A percentile compares a stretch with the other conserved stretches of the same genome.
phyloP scores from a whole-genome alignment of 345 rosid species.

The Lepidium aucheri region DNA sequence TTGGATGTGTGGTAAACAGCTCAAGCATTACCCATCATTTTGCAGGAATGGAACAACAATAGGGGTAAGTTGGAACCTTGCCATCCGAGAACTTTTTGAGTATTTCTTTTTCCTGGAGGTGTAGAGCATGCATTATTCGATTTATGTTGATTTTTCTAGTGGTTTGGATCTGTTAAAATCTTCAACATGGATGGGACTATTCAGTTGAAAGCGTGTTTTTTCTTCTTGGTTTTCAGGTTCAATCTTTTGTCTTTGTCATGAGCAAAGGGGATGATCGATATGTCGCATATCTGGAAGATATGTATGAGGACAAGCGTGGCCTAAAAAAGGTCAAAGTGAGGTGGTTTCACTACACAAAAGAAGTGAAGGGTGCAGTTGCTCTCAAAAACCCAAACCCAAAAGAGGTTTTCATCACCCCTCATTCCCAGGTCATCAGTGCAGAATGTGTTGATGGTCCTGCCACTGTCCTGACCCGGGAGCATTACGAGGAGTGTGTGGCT shows the following conservation, averaged over 20 bases:
- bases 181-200: background rate
- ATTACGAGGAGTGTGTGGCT: slow-evolving; percentile 59
- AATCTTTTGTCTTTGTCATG: slow-evolving; percentile 94
- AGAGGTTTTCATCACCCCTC: slow-evolving; percentile 90
- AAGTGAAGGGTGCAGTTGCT: slow-evolving; percentile 72
- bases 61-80: slow-evolving; percentile 44
- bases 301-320: slow-evolving; percentile 96
- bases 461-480: slow-evolving; percentile 67
- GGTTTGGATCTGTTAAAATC: slow-evolving; percentile 3
- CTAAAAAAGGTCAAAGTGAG: slow-evolving; percentile 88
- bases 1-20: slow-evolving; percentile 91
- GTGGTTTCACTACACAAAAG: slow-evolving; percentile 92
- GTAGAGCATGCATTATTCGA: background rate
- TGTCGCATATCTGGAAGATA: slow-evolving; percentile 92
- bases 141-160: background rate
- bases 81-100: background rate
- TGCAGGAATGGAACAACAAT: slow-evolving; percentile 73
- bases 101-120: background rate
- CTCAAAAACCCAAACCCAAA: slow-evolving; percentile 71
- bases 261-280: slow-evolving; percentile 73
- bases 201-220: slow-evolving; percentile 14
- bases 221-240: slow-evolving; percentile 40
- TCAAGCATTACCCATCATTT: slow-evolving; percentile 89
- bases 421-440: slow-evolving; percentile 92
- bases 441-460: slow-evolving; percentile 96